Base-by-base conservation (phyloP, 202 grass and related monocot species). In the Eragrostis tef region DNA sequence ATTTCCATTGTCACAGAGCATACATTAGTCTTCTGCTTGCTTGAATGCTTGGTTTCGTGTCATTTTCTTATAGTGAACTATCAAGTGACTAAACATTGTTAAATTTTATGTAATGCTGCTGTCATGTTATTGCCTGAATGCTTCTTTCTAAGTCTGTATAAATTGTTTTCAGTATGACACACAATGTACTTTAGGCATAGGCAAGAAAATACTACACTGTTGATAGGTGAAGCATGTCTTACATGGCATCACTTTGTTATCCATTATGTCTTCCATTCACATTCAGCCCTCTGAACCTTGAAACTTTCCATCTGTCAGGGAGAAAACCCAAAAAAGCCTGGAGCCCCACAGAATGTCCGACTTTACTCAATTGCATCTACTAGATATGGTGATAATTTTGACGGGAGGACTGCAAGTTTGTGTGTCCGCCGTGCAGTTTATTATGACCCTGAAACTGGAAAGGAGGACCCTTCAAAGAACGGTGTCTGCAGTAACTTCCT, bases 401-500 rank as follows among this genome's bases (percentile, higher is more conserved):
- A 98, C 48, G 96, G 93, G 5, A 90, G 82, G 83, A 99, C 96
- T 0, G 85, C 79, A 39, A 99, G 88, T 69, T 85, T 99, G 59
- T 95, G 96, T 49, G 90, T 95, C 41, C 88, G 90, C 21, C 88
- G 89, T 83, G 96, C 96, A 52, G 71, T 95, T 60, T 93, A 95
- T 88, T 93, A 93, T 81, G 92, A 98, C 81, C 87, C 90, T 73
- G 89, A 93, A 81, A 95, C 90, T n/a, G 90, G 90, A 75, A 91
- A 95, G 73, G 88, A 98, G 61, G 95, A 98, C 22, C 79, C 92
- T 52, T 93, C 80, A 52, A 98, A 95, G 88, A 90, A 91, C 0
- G 95, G 95, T 63, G 62, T 98, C 14, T 95, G 95, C 86, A 98
- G 95, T 86, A 98, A 98, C 79, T 98, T 95, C 89, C 85, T 98